A percentile compares a stretch with the other conserved stretches of the same genome.
Conservation (phyloP, 805 yeast species). For the Cyberlindnera bimundalis region DNA sequence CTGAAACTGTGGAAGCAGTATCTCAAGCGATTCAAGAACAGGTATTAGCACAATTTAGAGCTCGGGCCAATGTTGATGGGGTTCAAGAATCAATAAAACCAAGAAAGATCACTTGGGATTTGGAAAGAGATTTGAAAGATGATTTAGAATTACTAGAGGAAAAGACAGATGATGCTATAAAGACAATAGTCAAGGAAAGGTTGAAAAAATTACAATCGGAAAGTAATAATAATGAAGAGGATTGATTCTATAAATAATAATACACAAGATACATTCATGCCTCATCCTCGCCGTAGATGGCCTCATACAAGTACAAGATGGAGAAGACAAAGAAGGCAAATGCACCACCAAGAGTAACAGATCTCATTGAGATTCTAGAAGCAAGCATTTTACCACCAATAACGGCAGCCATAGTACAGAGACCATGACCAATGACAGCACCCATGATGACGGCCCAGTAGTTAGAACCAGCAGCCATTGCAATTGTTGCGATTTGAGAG, state of each 20-base stretch:
- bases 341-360: conserved; percentile 89
- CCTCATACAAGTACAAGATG: conserved; percentile 72
- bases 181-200: conserved; percentile 36
- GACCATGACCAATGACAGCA: conserved; percentile 82
- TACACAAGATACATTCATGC: not conserved
- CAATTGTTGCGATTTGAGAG: conserved; percentile 96
- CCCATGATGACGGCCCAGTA: conserved; percentile 89
- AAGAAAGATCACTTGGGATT: conserved; percentile 31
- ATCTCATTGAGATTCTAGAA: conserved; percentile 83
- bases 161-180: conserved; percentile 42
- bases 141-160: conserved; percentile 37
- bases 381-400: conserved; percentile 91
- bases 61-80: conserved; percentile 6
- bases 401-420: conserved; percentile 90
- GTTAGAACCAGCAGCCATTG: conserved; percentile 96
- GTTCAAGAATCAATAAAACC: conserved; percentile 10
- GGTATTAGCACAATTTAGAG: conserved; percentile 24
- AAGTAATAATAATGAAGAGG: not conserved
- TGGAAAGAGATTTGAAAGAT: conserved; percentile 37
- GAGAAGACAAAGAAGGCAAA: conserved; percentile 82
- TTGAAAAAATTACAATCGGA: conserved; percentile 7
- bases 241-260: not conserved
- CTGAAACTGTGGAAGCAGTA: conserved; percentile 37
- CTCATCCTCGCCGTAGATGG: conserved; percentile 28
- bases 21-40: conserved; percentile 29